A percentile compares a stretch with the other conserved stretches of the same genome.
Evolutionary conservation across 257 asterid genomes (phyloP).

Genomic region (Petunia secreta): DNA sequence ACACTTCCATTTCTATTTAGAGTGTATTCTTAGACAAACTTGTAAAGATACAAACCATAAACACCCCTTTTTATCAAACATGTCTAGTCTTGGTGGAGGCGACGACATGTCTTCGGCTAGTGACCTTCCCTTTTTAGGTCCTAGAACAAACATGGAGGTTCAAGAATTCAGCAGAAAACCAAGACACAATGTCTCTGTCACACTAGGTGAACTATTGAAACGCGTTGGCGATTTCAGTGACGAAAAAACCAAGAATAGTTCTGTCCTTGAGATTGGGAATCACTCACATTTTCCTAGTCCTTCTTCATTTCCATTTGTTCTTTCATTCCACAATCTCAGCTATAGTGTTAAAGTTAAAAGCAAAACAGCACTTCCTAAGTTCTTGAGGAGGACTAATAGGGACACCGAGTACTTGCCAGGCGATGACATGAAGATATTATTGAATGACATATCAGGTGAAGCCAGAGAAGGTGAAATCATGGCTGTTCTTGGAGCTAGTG

Average conservation of each 20-base stretch:
- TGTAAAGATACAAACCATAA: not conserved
- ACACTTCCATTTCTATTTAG: constrained; percentile 3
- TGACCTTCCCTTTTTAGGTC: constrained; percentile 72
- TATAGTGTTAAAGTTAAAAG: constrained; percentile 42
- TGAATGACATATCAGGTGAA: constrained; percentile 43
- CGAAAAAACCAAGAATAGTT: not conserved
- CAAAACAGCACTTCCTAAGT: constrained; percentile 26
- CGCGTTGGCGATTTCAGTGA: constrained; percentile 50
- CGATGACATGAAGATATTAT: constrained; percentile 35
- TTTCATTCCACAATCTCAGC: constrained; percentile 39
- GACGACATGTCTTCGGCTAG: constrained; percentile 59
- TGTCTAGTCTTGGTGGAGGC: constrained; percentile 15
- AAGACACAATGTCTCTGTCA: constrained; percentile 45
- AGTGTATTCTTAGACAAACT: not conserved
- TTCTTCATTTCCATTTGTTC: constrained; percentile 41
- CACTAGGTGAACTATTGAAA: constrained; percentile 71
- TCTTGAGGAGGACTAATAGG: constrained; percentile 9
- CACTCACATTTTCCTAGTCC: constrained; percentile 17
- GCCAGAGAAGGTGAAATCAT: constrained; percentile 51
- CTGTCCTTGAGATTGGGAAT: constrained; percentile 25
- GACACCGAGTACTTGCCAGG: not conserved
- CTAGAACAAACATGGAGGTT: constrained; percentile 65
- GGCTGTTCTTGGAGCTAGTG: constrained; percentile 53
- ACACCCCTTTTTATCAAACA: constrained; percentile 2
- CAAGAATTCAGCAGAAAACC: constrained; percentile 53